These are phyloP conservation scores for Penicillium parvum DNA, from an alignment of 495 filamentous ascomycete species.

Conservation along the genomic window DNA sequence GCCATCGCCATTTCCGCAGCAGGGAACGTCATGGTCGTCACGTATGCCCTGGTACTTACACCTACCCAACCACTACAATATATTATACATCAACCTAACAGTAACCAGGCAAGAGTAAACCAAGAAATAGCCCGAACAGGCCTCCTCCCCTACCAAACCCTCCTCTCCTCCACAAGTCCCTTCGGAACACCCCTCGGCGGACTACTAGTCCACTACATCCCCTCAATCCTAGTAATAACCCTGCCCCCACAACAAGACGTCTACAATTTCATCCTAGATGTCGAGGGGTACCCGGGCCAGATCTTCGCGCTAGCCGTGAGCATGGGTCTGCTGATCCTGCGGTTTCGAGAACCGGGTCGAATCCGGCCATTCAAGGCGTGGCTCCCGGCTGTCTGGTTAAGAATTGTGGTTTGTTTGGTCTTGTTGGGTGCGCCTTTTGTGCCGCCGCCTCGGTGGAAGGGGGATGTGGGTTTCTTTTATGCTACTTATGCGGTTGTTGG, in stretches of 20 bases:
- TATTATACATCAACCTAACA: no score
- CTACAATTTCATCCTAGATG: constrained; percentile 70
- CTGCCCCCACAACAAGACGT: constrained; percentile 62
- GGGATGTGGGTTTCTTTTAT: constrained; percentile 59
- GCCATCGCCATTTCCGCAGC: constrained; percentile 63
- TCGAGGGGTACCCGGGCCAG: constrained; percentile 65
- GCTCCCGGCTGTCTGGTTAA: constrained; percentile 41
- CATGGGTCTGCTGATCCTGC: constrained; percentile 57
- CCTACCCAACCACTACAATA: no score
- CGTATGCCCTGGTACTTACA: constrained; percentile 54
- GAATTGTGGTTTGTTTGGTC: constrained; percentile 29
- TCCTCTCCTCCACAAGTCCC: constrained; percentile 60
- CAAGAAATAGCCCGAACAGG: constrained; percentile 66
- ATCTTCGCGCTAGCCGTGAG: constrained; percentile 56
- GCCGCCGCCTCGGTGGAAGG: constrained; percentile 45
- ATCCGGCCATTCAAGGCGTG: constrained; percentile 68
- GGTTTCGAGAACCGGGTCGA: constrained; percentile 55
- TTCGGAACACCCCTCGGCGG: constrained; percentile 65
- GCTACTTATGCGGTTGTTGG: constrained; percentile 72
- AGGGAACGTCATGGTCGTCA: constrained; percentile 76
- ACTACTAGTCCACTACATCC: constrained; percentile 63
- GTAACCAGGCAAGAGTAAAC: constrained; percentile 57
- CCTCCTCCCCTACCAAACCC: constrained; percentile 61
- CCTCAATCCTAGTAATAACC: constrained; percentile 59
- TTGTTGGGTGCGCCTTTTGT: constrained; percentile 36